Conservation (phyloP, 2,329 filamentous ascomycete species). For the Fusarium fujikuroi region DNA sequence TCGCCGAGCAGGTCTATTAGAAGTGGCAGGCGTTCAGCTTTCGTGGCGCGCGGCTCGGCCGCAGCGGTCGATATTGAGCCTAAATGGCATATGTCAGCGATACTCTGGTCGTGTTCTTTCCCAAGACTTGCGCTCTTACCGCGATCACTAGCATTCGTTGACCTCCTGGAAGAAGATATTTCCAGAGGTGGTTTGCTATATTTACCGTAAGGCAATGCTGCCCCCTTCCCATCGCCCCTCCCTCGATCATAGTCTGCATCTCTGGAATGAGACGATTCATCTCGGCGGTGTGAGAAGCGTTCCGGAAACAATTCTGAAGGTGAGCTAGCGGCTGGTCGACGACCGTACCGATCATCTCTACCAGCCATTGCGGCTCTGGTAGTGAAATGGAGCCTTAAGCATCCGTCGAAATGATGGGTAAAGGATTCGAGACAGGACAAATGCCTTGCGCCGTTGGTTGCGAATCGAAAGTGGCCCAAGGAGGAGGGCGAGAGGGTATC, state of each 20-base stretch:
- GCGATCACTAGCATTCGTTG: conserved; percentile 20
- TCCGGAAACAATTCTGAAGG: conserved; percentile 3
- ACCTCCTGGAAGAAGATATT: background rate
- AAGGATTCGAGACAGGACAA: background rate
- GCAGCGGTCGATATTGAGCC: background rate
- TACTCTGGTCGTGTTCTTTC: background rate
- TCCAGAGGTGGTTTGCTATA: background rate
- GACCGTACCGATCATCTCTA: conserved; percentile 30
- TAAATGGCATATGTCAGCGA: conserved; percentile 5
- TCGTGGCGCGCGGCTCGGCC: background rate
- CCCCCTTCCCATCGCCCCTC: conserved; percentile 7
- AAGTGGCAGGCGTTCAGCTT: conserved; percentile 5
- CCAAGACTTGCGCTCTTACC: conserved; percentile 15
- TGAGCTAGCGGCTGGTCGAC: conserved; percentile 10
- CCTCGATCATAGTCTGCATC: conserved; percentile 8
- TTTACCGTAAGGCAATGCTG: background rate
- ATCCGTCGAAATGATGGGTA: conserved; percentile 19
- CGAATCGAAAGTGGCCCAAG: background rate
- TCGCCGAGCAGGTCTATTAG: conserved; percentile 41
- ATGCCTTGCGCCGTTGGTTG: background rate
- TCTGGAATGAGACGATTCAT: conserved; percentile 10
- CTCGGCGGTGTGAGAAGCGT: conserved; percentile 14
- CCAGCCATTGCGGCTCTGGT: conserved; percentile 38
- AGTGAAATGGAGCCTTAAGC: conserved; percentile 8
- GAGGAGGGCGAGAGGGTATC: background rate